Evolutionary conservation across 495 filamentous ascomycete species (phyloP).

Genomic region (Wilcoxina mikolae): DNA sequence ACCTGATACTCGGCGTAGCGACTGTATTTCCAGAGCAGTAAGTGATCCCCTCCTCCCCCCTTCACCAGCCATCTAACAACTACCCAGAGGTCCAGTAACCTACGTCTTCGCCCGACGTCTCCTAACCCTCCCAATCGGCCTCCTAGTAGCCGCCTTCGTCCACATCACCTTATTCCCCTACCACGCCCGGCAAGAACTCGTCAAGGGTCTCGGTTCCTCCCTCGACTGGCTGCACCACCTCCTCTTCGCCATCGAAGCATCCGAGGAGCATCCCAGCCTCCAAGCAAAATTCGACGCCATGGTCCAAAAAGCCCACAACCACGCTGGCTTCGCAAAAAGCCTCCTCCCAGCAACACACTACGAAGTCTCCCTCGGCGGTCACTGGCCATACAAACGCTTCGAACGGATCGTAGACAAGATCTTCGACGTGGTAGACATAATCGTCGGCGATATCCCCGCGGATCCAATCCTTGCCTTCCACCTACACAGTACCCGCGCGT

Average conservation of each 20-base stretch:
- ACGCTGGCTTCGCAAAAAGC: conserved; percentile 18
- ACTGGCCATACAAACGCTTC: conserved; percentile 26
- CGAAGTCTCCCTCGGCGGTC: conserved; percentile 24
- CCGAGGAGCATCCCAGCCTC: conserved; percentile 18
- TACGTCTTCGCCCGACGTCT: conserved; percentile 20
- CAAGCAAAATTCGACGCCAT: conserved; percentile 24
- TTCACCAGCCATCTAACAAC: not conserved
- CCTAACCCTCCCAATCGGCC: conserved; percentile 23
- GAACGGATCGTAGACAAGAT: conserved; percentile 26
- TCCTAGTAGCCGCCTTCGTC: conserved; percentile 20
- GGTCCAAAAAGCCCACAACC: conserved; percentile 16
- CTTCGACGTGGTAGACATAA: conserved; percentile 20
- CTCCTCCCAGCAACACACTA: conserved; percentile 27
- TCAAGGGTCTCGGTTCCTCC: conserved; percentile 20
- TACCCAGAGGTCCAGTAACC: conserved; percentile 9
- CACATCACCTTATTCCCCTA: conserved; percentile 26
- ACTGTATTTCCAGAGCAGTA: conserved; percentile 19
- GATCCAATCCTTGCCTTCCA: conserved; percentile 17
- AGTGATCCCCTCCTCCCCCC: not conserved
- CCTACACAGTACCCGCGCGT: conserved; percentile 7
- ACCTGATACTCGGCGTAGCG: conserved; percentile 26
- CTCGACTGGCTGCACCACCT: conserved; percentile 28
- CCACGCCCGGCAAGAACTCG: conserved; percentile 18
- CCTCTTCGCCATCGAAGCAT: conserved; percentile 25
- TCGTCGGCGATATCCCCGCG: conserved; percentile 20